Evolutionary conservation across 2,329 filamentous ascomycete genomes (phyloP).

Genomic region (Coniochaeta sp.): DNA sequence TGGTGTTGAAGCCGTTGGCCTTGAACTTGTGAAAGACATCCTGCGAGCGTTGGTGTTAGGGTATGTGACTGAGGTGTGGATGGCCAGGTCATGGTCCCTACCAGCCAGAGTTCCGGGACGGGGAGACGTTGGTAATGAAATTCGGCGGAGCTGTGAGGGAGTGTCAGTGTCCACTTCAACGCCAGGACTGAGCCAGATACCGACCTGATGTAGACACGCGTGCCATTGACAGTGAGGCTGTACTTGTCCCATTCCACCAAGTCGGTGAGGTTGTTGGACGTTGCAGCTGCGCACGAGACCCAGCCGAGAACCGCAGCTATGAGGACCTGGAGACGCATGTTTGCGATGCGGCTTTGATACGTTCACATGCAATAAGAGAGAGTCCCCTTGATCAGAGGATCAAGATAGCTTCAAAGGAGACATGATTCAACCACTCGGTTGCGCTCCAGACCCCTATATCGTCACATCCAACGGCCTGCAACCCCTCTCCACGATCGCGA

Average conservation of each 20-base stretch:
- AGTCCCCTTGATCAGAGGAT: neutral
- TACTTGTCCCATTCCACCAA: conserved; percentile 45
- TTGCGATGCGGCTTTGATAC: neutral
- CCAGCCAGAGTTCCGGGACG: conserved; percentile 43
- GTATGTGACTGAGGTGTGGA: neutral
- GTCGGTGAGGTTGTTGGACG: conserved; percentile 32
- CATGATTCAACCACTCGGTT: neutral
- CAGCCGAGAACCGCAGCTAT: neutral
- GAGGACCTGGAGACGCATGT: neutral
- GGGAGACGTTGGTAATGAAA: conserved; percentile 48
- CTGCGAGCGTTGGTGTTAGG: neutral
- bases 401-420: no score
- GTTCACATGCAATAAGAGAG: neutral
- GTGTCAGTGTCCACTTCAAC: conserved; percentile 5
- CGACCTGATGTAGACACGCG: conserved; percentile 34
- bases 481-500: neutral
- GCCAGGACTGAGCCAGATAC: conserved; percentile 4
- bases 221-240: conserved; percentile 40
- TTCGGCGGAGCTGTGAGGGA: conserved; percentile 30
- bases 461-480: neutral
- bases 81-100: conserved; percentile 10
- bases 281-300: conserved; percentile 14
- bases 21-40: conserved; percentile 16
- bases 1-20: conserved; percentile 23
- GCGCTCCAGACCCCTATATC: neutral